Base-by-base conservation (phyloP, 305 asterid genomes). In the Ajuga reptans region DNA sequence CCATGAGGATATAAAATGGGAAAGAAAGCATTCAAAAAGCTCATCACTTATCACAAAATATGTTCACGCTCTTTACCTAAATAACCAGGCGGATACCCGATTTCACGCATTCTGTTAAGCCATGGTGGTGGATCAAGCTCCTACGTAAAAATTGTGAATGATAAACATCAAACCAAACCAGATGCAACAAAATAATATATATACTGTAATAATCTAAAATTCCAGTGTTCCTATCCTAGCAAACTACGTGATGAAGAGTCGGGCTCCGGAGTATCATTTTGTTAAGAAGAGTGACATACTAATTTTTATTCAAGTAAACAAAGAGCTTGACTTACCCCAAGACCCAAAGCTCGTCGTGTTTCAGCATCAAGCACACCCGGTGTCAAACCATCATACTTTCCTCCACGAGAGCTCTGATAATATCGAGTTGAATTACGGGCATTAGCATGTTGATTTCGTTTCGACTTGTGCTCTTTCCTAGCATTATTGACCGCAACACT, bases 111-210 rank as follows among this genome's bases (percentile, higher is more conserved):
- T 81, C 97, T 85, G 85, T 85, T 76, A 70, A 93, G 95, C 98
- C 98, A 93, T 39, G 98, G 98, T 72, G 98, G 98, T 72, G 98
- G 98, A 79, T 93, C 97, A 71, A 86, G 79, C 80, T 86, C 96
- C 98, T 93, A 77, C 39, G 72, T 55, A 54, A 72, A 16, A 71
- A 67, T 69, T 60, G 77, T 63, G 59, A 62, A 71, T 55, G 54
- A 46, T 68, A 56, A 53, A 63, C 33, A 54, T 18, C 29, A 39
- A 65, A 55, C 46, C 54, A 21, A 33, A 59, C 45, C 34, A 68
- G 34, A 66, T 58, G 42, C 47, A 27, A 46, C 27, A 17, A 24
- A 11, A 46, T 5, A 72, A 6, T 55, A 68, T 17, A 59, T 17
- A 45, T 3, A 41, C 4, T 11, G 11, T 11, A 36, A 27, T 68